Conservation (phyloP, 2,329 filamentous ascomycete genomes). For the Tolypocladium cylindrosporum region DNA sequence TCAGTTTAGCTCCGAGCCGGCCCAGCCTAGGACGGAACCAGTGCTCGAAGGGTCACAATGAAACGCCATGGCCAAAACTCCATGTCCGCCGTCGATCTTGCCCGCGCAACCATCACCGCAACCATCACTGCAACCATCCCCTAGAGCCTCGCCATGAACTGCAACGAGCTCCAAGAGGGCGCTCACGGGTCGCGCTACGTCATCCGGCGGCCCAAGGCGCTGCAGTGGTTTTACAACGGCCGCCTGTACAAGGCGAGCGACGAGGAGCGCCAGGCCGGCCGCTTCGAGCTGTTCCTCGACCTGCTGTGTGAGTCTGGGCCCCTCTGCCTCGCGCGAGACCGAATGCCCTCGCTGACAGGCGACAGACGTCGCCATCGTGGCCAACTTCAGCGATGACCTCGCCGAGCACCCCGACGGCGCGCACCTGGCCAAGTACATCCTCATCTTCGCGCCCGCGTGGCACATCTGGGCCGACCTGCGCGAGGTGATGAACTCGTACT, state of each 20-base stretch:
- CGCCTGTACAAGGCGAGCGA: constrained; percentile 29
- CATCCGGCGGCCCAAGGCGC: constrained; percentile 25
- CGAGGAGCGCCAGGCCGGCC: constrained; percentile 31
- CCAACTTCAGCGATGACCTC: constrained; percentile 38
- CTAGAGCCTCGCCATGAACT: constrained; percentile 19
- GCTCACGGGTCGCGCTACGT: constrained; percentile 20
- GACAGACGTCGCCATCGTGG: constrained; percentile 34
- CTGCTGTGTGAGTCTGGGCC: constrained; percentile 25
- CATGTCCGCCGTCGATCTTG: neutral
- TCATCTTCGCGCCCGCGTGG: constrained; percentile 38
- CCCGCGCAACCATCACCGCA: neutral
- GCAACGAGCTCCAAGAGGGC: constrained; percentile 24
- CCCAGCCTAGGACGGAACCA: neutral
- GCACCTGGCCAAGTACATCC: constrained; percentile 35
- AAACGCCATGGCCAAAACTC: neutral
- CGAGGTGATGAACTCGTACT: constrained; percentile 42
- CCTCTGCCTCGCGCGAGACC: neutral
- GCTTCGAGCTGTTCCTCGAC: constrained; percentile 40
- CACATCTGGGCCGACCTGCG: constrained; percentile 39
- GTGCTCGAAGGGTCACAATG: neutral
- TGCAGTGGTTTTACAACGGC: constrained; percentile 36
- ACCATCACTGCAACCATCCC: neutral
- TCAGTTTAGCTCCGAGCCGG: neutral
- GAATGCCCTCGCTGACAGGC: neutral
- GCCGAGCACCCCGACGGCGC: constrained; percentile 32